Conservation (phyloP, 257 asterid genomes). For the Solanum microdontum region DNA sequence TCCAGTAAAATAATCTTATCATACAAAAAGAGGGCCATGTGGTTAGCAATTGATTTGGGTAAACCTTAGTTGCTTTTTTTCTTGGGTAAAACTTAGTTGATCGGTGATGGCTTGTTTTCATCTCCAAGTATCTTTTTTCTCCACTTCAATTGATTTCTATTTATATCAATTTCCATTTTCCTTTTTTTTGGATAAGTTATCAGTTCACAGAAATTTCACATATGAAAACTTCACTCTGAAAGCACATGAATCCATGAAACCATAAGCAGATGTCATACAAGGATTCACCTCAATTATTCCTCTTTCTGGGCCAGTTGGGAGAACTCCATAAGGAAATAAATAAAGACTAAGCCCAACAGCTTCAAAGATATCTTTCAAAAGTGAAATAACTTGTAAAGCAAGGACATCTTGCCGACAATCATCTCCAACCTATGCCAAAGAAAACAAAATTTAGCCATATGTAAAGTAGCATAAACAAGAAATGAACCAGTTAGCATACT, state of each 20-base stretch:
- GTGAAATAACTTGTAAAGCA: conserved; percentile 97
- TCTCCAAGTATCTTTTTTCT: background rate
- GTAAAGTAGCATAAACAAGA: conserved; percentile 2
- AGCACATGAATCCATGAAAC: background rate
- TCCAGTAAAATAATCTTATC: background rate
- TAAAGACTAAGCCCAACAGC: conserved; percentile 84
- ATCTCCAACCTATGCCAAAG: conserved; percentile 79
- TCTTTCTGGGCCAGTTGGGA: conserved; percentile 94
- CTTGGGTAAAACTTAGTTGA: background rate
- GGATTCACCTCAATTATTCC: conserved; percentile 89
- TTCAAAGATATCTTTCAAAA: conserved; percentile 81
- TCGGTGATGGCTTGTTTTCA: background rate
- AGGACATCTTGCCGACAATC: conserved; percentile 98
- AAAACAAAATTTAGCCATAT: conserved; percentile 18
- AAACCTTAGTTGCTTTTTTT: background rate
- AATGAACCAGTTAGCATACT: background rate
- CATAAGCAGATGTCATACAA: background rate
- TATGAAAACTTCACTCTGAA: background rate
- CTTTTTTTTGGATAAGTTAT: background rate
- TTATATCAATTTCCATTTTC: background rate
- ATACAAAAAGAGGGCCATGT: background rate
- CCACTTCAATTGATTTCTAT: background rate
- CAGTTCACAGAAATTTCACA: background rate
- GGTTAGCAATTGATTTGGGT: background rate
- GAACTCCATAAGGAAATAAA: conserved; percentile 93